These are phyloP conservation scores for Penicillium alfredii DNA, from an alignment of 495 filamentous ascomycete genomes.

Conservation along the genomic window DNA sequence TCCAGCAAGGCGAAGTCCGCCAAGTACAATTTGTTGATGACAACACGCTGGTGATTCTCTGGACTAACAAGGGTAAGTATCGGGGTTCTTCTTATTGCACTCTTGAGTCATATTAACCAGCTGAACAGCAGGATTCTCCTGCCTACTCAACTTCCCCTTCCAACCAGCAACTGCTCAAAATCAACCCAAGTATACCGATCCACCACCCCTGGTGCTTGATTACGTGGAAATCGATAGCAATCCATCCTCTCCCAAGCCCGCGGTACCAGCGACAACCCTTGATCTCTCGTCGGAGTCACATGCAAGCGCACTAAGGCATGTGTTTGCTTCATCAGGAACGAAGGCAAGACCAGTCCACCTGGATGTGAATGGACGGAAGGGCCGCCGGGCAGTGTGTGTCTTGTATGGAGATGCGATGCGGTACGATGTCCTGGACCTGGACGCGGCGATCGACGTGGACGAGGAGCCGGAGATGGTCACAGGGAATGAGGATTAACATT, in stretches of 20 bases:
- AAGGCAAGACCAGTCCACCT: slow-evolving; percentile 42
- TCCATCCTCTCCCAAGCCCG: slow-evolving; percentile 10
- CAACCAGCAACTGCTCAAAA: slow-evolving; percentile 11
- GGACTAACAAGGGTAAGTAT: slow-evolving; percentile 35
- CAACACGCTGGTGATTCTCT: slow-evolving; percentile 46
- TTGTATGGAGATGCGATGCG: slow-evolving; percentile 49
- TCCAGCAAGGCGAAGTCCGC: slow-evolving; percentile 39
- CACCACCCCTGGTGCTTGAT: slow-evolving; percentile 11
- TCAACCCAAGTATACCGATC: slow-evolving; percentile 1
- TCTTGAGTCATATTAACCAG: too few species aligned
- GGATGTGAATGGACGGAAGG: slow-evolving; percentile 50
- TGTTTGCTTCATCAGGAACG: slow-evolving; percentile 29
- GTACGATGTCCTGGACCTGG: slow-evolving; percentile 55
- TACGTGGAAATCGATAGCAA: slow-evolving; percentile 13
- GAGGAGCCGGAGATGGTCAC: slow-evolving; percentile 20
- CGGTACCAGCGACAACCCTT: slow-evolving; percentile 14
- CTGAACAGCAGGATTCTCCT: slow-evolving; percentile 19
- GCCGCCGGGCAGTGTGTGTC: slow-evolving; percentile 49
- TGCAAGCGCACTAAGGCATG: slow-evolving; percentile 23
- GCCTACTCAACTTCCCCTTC: slow-evolving; percentile 39
- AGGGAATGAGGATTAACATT: slow-evolving; percentile 6
- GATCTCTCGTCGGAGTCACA: slow-evolving; percentile 17
- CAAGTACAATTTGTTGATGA: slow-evolving; percentile 55
- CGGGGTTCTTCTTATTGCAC: too few species aligned
- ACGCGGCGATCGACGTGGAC: slow-evolving; percentile 34